Evolutionary conservation across 2,329 filamentous ascomycete genomes (phyloP).

Genomic region (Penicillium crustosum): DNA sequence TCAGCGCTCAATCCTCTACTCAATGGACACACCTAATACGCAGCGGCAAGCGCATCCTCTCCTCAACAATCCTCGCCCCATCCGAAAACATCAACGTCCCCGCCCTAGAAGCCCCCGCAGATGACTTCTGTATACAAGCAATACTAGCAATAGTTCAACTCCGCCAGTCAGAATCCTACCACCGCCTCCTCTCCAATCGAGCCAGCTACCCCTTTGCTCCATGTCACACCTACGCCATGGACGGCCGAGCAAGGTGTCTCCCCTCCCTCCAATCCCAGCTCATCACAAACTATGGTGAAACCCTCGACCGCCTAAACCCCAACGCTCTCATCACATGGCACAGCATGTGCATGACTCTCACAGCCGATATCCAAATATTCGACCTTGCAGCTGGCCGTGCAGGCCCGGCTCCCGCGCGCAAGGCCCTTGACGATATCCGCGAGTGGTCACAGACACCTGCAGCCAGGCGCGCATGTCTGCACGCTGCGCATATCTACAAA

Average conservation of each 20-base stretch:
- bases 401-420: conserved; percentile 48
- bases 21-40: conserved; percentile 41
- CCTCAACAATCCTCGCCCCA: conserved; percentile 36
- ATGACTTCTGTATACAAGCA: conserved; percentile 40
- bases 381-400: conserved; percentile 53
- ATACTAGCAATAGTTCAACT: conserved; percentile 44
- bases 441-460: conserved; percentile 53
- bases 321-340: conserved; percentile 56
- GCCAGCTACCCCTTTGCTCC: conserved; percentile 44
- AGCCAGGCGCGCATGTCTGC: conserved; percentile 51
- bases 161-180: conserved; percentile 45
- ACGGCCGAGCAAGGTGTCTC: conserved; percentile 47
- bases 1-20: conserved; percentile 41
- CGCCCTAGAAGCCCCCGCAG: conserved; percentile 31
- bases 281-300: conserved; percentile 40
- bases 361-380: conserved; percentile 54
- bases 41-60: conserved; percentile 36
- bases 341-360: conserved; percentile 53
- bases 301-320: conserved; percentile 46
- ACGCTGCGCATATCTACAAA: conserved; percentile 55
- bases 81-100: conserved; percentile 39
- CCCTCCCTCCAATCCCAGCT: conserved; percentile 36
- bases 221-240: conserved; percentile 49
- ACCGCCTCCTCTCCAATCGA: conserved; percentile 43
- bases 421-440: conserved; percentile 52